Percentiles rank a stretch among this genome's conserved stretches.
Evolutionary conservation across 2,329 filamentous ascomycete species (phyloP).

Genomic region (Aspergillus felis): DNA sequence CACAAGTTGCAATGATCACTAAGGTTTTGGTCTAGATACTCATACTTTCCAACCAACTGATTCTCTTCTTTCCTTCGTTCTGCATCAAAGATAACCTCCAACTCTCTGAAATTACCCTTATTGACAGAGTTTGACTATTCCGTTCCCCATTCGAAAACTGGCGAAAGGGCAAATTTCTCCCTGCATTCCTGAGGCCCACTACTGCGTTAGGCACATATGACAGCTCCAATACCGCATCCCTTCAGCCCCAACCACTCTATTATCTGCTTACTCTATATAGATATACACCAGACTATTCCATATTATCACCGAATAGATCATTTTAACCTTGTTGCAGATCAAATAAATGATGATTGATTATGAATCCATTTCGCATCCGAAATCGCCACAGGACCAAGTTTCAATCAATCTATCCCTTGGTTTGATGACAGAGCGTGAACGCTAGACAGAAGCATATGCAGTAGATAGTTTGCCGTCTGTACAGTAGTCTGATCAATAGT

Average conservation of each 20-base stretch:
- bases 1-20: not conserved
- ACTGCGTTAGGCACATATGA: not conserved
- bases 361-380: not conserved
- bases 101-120: not conserved
- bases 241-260: conserved; percentile 1
- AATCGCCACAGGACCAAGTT: not conserved
- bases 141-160: not conserved
- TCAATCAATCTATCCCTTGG: not conserved
- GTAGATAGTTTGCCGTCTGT: not conserved
- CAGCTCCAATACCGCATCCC: conserved; percentile 2
- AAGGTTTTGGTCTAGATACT: not conserved
- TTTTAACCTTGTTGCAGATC: not conserved
- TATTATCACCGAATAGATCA: not conserved
- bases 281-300: not conserved
- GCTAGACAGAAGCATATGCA: not conserved
- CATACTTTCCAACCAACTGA: not conserved
- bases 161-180: not conserved
- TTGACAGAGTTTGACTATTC: not conserved
- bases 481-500: conserved; percentile 1
- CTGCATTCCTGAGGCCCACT: not conserved
- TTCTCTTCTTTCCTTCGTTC: not conserved
- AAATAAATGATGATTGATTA: not conserved
- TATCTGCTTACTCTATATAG: not conserved
- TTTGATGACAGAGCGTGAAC: conserved; percentile 1
- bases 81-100: not conserved